Percentiles rank a stretch among this genome's conserved stretches.
Conservation (phyloP, 306 rosid genomes). For the Vigna angularis region DNA sequence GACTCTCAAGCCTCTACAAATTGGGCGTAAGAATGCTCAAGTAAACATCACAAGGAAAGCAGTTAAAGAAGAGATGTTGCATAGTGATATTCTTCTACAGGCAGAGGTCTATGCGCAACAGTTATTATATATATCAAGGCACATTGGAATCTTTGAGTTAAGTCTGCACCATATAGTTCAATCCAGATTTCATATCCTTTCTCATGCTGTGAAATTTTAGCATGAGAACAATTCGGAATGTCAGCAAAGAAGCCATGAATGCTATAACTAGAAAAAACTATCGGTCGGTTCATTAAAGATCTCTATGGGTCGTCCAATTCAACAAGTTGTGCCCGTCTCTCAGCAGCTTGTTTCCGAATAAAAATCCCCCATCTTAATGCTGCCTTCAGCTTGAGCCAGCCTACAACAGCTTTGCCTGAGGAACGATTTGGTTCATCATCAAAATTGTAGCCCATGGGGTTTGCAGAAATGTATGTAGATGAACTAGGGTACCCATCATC, state of each 20-base stretch:
- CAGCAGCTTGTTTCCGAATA: conserved; percentile 83
- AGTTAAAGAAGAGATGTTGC: conserved; percentile 34
- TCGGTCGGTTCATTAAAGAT: conserved; percentile 36
- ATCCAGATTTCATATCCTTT: conserved; percentile 37
- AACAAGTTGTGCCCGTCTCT: conserved; percentile 87
- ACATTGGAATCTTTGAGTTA: conserved; percentile 36
- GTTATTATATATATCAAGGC: conserved; percentile 23
- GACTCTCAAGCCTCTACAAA: background rate
- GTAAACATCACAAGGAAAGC: conserved; percentile 29
- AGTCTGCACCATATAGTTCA: conserved; percentile 29
- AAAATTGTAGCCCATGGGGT: conserved; percentile 55
- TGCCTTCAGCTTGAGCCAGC: conserved; percentile 95
- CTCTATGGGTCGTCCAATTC: conserved; percentile 80
- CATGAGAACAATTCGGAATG: conserved; percentile 34
- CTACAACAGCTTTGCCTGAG: conserved; percentile 91
- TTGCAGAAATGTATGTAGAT: conserved; percentile 57
- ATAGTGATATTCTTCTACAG: conserved; percentile 40
- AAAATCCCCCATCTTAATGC: conserved; percentile 95
- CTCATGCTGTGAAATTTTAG: conserved; percentile 41
- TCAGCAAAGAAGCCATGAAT: conserved; percentile 37
- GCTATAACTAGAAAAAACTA: conserved; percentile 23
- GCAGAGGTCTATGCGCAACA: conserved; percentile 39
- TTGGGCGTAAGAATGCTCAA: conserved; percentile 37
- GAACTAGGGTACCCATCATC: conserved; percentile 64
- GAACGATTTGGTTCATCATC: conserved; percentile 71